Conservation (phyloP, 78 protist species). For the Cavenderia fasciculata region DNA sequence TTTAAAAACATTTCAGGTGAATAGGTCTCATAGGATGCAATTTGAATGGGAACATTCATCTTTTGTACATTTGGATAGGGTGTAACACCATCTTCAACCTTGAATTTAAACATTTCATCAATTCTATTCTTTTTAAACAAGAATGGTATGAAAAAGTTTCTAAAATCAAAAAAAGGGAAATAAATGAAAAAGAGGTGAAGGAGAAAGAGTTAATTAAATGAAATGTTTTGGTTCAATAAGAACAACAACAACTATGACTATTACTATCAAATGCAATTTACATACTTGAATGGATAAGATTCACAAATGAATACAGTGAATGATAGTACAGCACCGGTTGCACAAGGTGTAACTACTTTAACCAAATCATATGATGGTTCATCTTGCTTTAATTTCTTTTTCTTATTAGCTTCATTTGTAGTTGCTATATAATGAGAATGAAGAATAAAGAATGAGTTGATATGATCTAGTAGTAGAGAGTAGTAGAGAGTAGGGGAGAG, state of each 20-base stretch:
- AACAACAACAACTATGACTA: not conserved
- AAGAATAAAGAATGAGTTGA: too few relatives aligned
- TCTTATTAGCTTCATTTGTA: too few relatives aligned
- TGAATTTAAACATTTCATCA: not conserved
- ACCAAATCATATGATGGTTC: slow-evolving; percentile 52
- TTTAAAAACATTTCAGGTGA: not conserved
- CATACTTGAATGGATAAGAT: slow-evolving; percentile 20
- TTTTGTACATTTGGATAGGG: slow-evolving; percentile 15
- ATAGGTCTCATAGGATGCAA: slow-evolving; percentile 18
- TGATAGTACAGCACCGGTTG: slow-evolving; percentile 9
- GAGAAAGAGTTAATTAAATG: not conserved
- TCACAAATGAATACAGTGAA: slow-evolving; percentile 18
- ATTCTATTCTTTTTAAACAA: slow-evolving; percentile 44
- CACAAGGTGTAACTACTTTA: slow-evolving; percentile 8
- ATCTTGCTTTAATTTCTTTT: too few relatives aligned
- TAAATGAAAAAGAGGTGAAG: not conserved
- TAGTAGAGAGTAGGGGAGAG: too few relatives aligned
- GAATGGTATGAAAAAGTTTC: slow-evolving; percentile 24
- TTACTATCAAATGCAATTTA: not conserved
- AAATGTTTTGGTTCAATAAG: not conserved
- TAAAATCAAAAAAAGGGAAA: not conserved
- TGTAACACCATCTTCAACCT: not conserved
- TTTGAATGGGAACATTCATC: not conserved
- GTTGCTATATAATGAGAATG: too few relatives aligned
- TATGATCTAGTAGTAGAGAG: too few relatives aligned